Conservation (phyloP, 208 protist species). For the Trypanosoma rangeli region DNA sequence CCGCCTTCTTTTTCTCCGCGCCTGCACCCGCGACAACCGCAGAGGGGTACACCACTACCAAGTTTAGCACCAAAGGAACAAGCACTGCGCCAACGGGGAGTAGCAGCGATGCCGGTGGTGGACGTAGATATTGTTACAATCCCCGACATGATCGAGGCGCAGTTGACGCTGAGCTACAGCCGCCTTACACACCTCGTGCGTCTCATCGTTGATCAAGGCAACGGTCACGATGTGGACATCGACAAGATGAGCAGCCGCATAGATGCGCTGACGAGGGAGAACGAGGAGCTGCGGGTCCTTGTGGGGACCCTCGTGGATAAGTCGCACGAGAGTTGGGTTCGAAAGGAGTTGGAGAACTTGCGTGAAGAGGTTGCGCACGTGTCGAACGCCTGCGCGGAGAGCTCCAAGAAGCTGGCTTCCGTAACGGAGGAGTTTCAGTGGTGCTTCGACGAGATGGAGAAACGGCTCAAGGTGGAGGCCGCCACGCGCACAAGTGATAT, state of each 20-base stretch:
- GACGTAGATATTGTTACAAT: conserved; percentile 72
- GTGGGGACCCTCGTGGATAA: conserved; percentile 43
- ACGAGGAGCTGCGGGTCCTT: conserved; percentile 41
- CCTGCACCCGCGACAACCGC: not conserved
- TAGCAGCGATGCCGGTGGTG: conserved; percentile 55
- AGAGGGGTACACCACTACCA: not conserved
- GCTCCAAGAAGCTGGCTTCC: not conserved
- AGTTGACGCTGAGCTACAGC: conserved; percentile 89
- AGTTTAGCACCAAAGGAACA: not conserved
- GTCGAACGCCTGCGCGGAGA: conserved; percentile 17
- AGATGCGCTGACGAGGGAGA: conserved; percentile 50
- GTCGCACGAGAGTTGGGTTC: conserved; percentile 17
- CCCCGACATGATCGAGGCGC: conserved; percentile 90
- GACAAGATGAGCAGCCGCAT: conserved; percentile 54
- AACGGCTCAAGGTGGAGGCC: conserved; percentile 12
- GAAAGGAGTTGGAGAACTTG: conserved; percentile 23
- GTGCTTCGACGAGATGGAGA: conserved; percentile 4
- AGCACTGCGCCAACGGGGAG: not conserved
- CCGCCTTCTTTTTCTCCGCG: conserved; percentile 4
- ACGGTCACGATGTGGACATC: conserved; percentile 81
- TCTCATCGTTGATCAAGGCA: conserved; percentile 82
- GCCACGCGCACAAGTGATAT: conserved; percentile 3
- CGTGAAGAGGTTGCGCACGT: conserved; percentile 14
- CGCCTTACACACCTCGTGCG: conserved; percentile 76
- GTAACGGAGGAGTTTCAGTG: not conserved